Evolutionary conservation across 768 basidiomycete species (phyloP).

Genomic region (Hygrocybe coccinea): DNA sequence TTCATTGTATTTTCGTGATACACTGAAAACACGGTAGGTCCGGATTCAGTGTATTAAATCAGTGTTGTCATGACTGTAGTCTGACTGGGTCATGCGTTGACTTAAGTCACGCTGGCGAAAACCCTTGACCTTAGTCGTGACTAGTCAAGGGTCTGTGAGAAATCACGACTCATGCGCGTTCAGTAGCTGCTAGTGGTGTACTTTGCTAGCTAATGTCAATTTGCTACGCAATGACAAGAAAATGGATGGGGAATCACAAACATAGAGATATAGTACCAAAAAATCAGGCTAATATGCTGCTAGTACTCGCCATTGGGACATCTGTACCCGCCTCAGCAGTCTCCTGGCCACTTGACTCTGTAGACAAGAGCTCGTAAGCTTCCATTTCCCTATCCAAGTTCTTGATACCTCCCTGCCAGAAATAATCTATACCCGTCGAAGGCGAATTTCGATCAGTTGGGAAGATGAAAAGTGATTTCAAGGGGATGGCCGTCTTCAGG

Average conservation of each 20-base stretch:
- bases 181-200: not conserved
- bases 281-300: not conserved
- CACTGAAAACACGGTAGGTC: too few species aligned
- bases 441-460: conserved; percentile 4
- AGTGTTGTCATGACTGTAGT: conserved; percentile 2
- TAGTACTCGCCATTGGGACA: not conserved
- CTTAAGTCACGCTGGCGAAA: not conserved
- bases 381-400: conserved; percentile 17
- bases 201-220: not conserved
- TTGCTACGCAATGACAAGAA: not conserved
- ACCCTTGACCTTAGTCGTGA: not conserved
- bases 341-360: not conserved
- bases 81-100: not conserved
- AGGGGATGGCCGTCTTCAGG: conserved; percentile 2
- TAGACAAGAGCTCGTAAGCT: conserved; percentile 13
- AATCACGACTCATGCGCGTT: not conserved
- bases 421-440: conserved; percentile 12
- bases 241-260: not conserved
- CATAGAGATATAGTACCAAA: not conserved
- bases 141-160: conserved; percentile 1
- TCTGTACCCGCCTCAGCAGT: not conserved
- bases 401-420: conserved; percentile 16
- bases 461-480: conserved; percentile 9
- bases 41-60: too few species aligned
- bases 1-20: too few species aligned